phyloP scores from a whole-genome alignment of 805 yeast genomes.

The Candida sithepensis region DNA sequence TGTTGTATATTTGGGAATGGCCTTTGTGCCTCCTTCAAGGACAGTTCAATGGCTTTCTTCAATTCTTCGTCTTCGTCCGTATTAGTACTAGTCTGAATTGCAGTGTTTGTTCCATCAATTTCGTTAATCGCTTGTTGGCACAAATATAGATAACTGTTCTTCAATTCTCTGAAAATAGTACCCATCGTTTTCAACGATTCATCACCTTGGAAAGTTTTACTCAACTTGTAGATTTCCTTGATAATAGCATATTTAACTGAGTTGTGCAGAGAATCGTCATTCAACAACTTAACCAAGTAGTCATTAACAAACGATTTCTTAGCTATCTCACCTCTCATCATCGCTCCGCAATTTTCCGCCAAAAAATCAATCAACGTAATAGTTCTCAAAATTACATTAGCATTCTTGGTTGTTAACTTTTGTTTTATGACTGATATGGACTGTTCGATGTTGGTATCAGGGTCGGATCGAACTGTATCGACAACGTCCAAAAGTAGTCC shows the following conservation, averaged over 20 bases:
- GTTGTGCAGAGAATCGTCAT: constrained; percentile 55
- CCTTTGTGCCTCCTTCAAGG: constrained; percentile 58
- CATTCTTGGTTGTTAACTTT: constrained; percentile 51
- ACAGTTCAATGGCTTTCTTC: constrained; percentile 68
- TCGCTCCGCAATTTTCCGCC: constrained; percentile 76
- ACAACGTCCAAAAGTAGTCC: constrained; percentile 60
- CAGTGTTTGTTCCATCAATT: constrained; percentile 19
- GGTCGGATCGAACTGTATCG: constrained; percentile 58
- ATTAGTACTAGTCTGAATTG: neutral
- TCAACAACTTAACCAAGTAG: constrained; percentile 43
- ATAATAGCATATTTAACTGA: constrained; percentile 63
- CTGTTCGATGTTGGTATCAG: constrained; percentile 50
- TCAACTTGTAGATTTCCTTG: constrained; percentile 65
- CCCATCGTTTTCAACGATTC: constrained; percentile 71
- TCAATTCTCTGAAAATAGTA: constrained; percentile 53
- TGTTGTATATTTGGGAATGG: constrained; percentile 7
- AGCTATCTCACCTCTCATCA: constrained; percentile 60
- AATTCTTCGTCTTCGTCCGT: constrained; percentile 72
- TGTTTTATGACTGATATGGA: constrained; percentile 44
- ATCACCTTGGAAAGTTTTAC: constrained; percentile 63
- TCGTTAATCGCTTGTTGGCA: constrained; percentile 29
- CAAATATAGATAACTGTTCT: constrained; percentile 36
- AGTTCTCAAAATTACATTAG: constrained; percentile 61
- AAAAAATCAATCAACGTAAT: constrained; percentile 53
- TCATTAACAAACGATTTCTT: constrained; percentile 48